These are phyloP conservation scores for Phytophthora kernoviae DNA, from an alignment of 352 stramenopile species.

Conservation along the genomic window DNA sequence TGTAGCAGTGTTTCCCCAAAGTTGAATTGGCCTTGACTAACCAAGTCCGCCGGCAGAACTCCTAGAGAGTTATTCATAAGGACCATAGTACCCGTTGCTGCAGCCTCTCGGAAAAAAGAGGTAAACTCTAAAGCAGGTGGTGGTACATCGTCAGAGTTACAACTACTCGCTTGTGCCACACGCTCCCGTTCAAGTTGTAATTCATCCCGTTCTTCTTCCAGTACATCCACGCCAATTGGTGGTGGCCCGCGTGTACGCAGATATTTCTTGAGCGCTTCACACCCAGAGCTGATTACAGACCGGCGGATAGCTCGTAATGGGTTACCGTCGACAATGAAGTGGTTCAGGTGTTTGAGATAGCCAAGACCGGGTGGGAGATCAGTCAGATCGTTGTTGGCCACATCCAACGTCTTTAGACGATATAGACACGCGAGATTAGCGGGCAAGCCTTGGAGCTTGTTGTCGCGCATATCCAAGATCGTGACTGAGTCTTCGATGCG, in stretches of 20 bases:
- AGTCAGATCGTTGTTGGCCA: conserved; percentile 83
- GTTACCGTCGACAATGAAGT: conserved; percentile 80
- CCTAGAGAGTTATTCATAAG: conserved; percentile 42
- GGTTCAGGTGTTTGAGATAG: conserved; percentile 80
- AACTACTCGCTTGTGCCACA: conserved; percentile 7
- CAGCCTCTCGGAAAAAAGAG: conserved; percentile 61
- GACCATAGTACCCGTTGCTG: conserved; percentile 58
- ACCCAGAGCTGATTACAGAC: conserved; percentile 64
- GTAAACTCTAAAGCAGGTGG: conserved; percentile 19
- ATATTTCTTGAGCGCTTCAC: conserved; percentile 84
- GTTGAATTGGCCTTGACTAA: conserved; percentile 26
- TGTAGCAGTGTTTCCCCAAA: conserved; percentile 63
- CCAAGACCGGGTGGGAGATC: conserved; percentile 77
- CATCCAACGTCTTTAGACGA: conserved; percentile 79
- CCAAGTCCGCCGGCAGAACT: conserved; percentile 36
- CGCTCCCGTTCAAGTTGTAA: conserved; percentile 39
- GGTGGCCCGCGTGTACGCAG: conserved; percentile 69
- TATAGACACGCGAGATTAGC: conserved; percentile 60
- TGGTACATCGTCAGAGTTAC: conserved; percentile 6
- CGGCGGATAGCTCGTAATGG: conserved; percentile 75
- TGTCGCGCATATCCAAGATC: conserved; percentile 81
- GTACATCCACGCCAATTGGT: conserved; percentile 51
- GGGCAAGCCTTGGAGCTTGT: conserved; percentile 69
- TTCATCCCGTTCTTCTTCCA: conserved; percentile 79
- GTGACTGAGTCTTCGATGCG: conserved; percentile 71